Conservation (phyloP, 2,329 filamentous ascomycete species). For the Arthrinium puccinioides region DNA sequence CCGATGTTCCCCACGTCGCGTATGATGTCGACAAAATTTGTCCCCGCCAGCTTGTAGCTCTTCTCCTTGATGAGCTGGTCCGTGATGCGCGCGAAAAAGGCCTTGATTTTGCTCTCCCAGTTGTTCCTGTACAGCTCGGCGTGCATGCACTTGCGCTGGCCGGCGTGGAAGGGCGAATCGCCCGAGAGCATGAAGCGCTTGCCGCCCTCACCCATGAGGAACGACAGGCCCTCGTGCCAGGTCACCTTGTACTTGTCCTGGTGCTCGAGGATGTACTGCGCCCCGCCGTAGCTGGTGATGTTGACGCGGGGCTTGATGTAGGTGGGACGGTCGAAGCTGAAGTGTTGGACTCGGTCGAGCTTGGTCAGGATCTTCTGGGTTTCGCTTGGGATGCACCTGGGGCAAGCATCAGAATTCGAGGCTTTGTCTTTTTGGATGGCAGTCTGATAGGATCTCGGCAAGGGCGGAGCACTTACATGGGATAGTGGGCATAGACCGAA, state of each 20-base stretch:
- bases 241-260: conserved; percentile 54
- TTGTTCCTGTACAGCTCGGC: conserved; percentile 53
- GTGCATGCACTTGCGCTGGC: conserved; percentile 45
- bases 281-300: conserved; percentile 53
- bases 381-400: conserved; percentile 50
- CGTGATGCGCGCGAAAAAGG: conserved; percentile 59
- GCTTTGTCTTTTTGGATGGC: not conserved
- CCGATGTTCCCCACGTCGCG: conserved; percentile 63
- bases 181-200: conserved; percentile 50
- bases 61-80: conserved; percentile 56
- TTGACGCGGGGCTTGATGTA: conserved; percentile 43
- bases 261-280: conserved; percentile 54
- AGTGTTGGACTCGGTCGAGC: conserved; percentile 59
- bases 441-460: not conserved
- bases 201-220: conserved; percentile 49
- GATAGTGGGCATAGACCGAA: conserved; percentile 76
- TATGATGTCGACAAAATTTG: conserved; percentile 63
- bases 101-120: conserved; percentile 56
- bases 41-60: conserved; percentile 52
- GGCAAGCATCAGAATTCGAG: not conserved
- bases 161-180: conserved; percentile 38
- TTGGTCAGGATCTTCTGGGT: conserved; percentile 64
- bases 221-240: conserved; percentile 57
- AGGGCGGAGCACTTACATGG: conserved; percentile 36
- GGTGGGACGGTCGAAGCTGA: conserved; percentile 59